These are phyloP conservation scores for Plasmodium vinckei DNA, from an alignment of 169 alveolate species.

Conservation along the genomic window DNA sequence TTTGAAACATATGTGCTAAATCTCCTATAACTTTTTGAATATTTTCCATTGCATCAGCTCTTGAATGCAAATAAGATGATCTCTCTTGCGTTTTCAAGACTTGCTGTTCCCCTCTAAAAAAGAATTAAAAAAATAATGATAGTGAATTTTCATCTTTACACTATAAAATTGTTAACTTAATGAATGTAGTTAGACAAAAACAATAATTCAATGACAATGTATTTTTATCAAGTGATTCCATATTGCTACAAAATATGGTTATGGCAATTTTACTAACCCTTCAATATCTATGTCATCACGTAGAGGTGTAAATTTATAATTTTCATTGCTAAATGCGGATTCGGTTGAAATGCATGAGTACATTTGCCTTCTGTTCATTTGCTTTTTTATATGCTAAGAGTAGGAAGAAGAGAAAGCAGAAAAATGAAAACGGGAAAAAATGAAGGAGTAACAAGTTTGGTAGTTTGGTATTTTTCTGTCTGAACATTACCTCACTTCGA, in stretches of 20 bases:
- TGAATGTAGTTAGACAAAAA: background rate
- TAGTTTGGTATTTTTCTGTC: background rate
- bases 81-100: constrained; percentile 9
- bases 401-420: background rate
- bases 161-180: too few species aligned
- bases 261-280: background rate
- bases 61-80: constrained; percentile 51
- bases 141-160: background rate
- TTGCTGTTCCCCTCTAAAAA: constrained; percentile 54
- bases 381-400: constrained; percentile 81
- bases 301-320: constrained; percentile 53
- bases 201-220: background rate
- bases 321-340: constrained; percentile 49
- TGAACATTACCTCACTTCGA: constrained; percentile 76
- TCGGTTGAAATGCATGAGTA: constrained; percentile 70
- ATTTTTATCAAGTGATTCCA: too few species aligned
- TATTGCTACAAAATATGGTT: too few species aligned
- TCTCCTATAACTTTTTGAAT: constrained; percentile 86
- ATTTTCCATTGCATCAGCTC: constrained; percentile 84
- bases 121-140: constrained; percentile 6
- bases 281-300: constrained; percentile 47
- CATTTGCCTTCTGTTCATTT: constrained; percentile 82
- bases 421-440: background rate
- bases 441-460: background rate
- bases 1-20: constrained; percentile 84